Evolutionary conservation across 2,329 filamentous ascomycete species (phyloP), one percentile per base, ranked within the genome.

Genomic region (Alternaria consortialis): DNA sequence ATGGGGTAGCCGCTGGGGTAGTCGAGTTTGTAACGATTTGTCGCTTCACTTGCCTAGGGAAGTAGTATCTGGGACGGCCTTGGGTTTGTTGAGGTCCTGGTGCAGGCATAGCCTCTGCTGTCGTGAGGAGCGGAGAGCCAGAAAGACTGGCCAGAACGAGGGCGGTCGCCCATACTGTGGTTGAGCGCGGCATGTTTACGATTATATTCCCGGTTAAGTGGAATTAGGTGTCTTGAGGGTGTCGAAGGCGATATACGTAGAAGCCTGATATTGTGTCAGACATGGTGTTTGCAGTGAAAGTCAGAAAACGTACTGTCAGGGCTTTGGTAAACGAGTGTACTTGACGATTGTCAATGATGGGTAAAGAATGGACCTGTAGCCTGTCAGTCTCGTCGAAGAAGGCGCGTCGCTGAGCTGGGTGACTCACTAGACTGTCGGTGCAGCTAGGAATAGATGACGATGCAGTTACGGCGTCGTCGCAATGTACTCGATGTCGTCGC

Each of bases 321-420:
- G 70, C 63, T 64, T 65, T 64, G 74, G 70, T 77, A 84, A 84
- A 83, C 81, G 82, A 84, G 80, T 84, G 82, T 80, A 82, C 76
- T 82, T 83, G 82, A 83, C 81, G 73, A 79, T 70, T 65, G 68
- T 78, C 77, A 79, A 79, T 71, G 53, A 53, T 70, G 64, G 55
- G 40, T 70, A 78, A 79, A 63, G 77, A 79, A 69, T 78, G 77
- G 72, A 77, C 72, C 74, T 77, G 62, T 40, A 15, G 15, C 13
- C 27, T 20, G 65, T 77, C 64, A 76, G 34, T 46, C 25, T 59
- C 23, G 13, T 20, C 36, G 11, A 6, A 50, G 17, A 42, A 20
- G 27, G 39, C 42, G 42, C 36, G 17, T 20, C 11, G 37, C 23
- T 20, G 39, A 23, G 27, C 13, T 8, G 15, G n/a, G 15, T 60